These are phyloP conservation scores for Salvia miltiorrhiza DNA, from an alignment of 257 asterid species.

Conservation along the genomic window DNA sequence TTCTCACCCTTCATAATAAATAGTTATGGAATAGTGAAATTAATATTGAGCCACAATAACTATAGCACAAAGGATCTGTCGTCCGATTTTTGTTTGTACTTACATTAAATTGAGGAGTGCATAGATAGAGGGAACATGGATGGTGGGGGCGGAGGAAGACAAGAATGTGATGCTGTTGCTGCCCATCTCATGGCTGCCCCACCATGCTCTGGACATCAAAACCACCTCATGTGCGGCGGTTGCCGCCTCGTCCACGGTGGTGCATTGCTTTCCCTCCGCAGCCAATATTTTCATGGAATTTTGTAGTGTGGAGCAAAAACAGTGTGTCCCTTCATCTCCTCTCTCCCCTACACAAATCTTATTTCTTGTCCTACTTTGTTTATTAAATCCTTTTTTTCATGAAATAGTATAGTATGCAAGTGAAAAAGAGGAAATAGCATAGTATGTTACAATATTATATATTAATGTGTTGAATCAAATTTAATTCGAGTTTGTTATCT, in stretches of 20 bases:
- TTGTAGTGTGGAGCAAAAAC: too few relatives aligned
- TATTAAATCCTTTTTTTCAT: not conserved
- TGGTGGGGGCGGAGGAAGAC: slow-evolving; percentile 35
- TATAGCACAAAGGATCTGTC: too few relatives aligned
- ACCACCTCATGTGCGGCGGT: slow-evolving; percentile 10
- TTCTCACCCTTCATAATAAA: too few relatives aligned
- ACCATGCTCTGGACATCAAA: slow-evolving; percentile 33
- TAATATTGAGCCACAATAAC: slow-evolving; percentile 29
- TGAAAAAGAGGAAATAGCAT: too few relatives aligned
- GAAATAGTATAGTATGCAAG: not conserved
- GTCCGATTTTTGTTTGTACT: not conserved
- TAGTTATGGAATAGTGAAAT: slow-evolving; percentile 33
- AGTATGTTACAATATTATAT: not conserved
- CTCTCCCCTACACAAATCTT: slow-evolving; percentile 32
- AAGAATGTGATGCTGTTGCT: slow-evolving; percentile 26
- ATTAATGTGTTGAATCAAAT: not conserved
- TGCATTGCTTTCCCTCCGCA: slow-evolving; percentile 5
- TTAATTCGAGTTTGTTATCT: not conserved
- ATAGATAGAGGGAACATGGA: slow-evolving; percentile 35
- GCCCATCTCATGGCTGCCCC: slow-evolving; percentile 39
- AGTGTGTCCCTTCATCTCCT: slow-evolving; percentile 26
- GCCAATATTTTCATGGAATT: not conserved
- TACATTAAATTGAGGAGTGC: not conserved
- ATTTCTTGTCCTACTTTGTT: slow-evolving; percentile 12
- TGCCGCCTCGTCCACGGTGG: slow-evolving; percentile 16